Percentiles rank a stretch among this genome's conserved stretches.
phyloP scores from a whole-genome alignment of 78 protist species.

The Dictyostelium brefeldianum region DNA sequence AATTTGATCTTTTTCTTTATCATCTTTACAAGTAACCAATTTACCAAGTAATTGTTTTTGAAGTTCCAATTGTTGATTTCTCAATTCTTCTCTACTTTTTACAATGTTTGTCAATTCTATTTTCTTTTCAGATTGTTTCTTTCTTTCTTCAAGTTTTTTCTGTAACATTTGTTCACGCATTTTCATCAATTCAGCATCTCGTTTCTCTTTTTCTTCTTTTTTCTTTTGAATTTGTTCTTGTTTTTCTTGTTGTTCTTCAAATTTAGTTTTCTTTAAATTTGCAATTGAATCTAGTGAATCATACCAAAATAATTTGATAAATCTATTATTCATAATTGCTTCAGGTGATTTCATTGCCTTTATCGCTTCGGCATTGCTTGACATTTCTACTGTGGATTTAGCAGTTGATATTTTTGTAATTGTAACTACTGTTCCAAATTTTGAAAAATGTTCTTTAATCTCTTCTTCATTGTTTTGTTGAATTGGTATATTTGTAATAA shows the following conservation, averaged over 20 bases:
- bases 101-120: neutral
- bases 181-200: constrained; percentile 11
- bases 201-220: constrained; percentile 59
- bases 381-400: constrained; percentile 19
- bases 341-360: constrained; percentile 82
- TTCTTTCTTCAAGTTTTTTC: constrained; percentile 33
- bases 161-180: constrained; percentile 19
- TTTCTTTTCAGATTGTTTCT: constrained; percentile 24
- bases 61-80: constrained; percentile 54
- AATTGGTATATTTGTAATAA: constrained; percentile 57
- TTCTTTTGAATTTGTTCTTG: constrained; percentile 22
- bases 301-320: constrained; percentile 70
- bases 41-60: constrained; percentile 38
- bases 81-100: constrained; percentile 27
- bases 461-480: constrained; percentile 35
- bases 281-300: constrained; percentile 5
- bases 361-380: constrained; percentile 29
- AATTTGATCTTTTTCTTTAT: constrained; percentile 42
- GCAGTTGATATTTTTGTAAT: constrained; percentile 41
- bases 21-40: constrained; percentile 28
- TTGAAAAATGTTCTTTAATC: constrained; percentile 46
- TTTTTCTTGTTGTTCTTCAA: constrained; percentile 74
- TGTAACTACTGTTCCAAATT: constrained; percentile 42
- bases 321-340: constrained; percentile 77
- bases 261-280: constrained; percentile 57